Evolutionary conservation across 139 green algal species (phyloP).

Genomic region (Chlorella sp.): DNA sequence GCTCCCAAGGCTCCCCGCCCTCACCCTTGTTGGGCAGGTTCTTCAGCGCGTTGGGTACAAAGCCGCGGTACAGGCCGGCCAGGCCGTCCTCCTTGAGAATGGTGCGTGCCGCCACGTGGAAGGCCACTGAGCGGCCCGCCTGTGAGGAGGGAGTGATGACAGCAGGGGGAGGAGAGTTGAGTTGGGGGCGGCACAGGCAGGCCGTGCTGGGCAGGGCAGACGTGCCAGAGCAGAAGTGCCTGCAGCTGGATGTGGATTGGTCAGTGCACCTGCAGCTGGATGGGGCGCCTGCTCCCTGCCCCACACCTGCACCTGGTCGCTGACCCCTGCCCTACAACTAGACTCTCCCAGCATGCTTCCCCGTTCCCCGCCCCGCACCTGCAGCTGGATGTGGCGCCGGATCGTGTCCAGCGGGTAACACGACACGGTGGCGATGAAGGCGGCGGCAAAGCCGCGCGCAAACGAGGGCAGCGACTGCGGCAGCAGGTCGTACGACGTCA

Average conservation of each 20-base stretch:
- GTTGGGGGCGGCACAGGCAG: not conserved
- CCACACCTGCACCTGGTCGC: no score
- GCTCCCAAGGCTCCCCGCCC: not conserved
- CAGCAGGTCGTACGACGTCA: conserved; percentile 75
- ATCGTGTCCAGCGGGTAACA: conserved; percentile 89
- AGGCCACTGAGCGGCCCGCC: conserved; percentile 18
- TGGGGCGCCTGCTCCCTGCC: no score
- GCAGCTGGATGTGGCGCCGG: conserved; percentile 54
- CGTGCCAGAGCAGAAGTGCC: no score
- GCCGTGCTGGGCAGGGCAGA: no score
- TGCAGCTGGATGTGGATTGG: no score
- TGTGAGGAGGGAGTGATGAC: not conserved
- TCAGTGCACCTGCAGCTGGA: no score
- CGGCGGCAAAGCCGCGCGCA: conserved; percentile 70
- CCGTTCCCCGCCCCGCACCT: not conserved
- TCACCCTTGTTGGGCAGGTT: conserved; percentile 91
- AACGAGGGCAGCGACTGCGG: conserved; percentile 70
- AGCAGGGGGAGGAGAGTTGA: not conserved
- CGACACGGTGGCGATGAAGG: conserved; percentile 72
- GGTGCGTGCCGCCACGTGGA: not conserved
- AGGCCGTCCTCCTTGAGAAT: conserved; percentile 63
- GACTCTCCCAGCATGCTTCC: no score
- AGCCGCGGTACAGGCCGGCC: conserved; percentile 77
- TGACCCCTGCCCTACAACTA: no score
- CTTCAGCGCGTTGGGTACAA: conserved; percentile 85